Conservation (phyloP, 2,329 filamentous ascomycete genomes). For the Pseudogymnoascus sp. region DNA sequence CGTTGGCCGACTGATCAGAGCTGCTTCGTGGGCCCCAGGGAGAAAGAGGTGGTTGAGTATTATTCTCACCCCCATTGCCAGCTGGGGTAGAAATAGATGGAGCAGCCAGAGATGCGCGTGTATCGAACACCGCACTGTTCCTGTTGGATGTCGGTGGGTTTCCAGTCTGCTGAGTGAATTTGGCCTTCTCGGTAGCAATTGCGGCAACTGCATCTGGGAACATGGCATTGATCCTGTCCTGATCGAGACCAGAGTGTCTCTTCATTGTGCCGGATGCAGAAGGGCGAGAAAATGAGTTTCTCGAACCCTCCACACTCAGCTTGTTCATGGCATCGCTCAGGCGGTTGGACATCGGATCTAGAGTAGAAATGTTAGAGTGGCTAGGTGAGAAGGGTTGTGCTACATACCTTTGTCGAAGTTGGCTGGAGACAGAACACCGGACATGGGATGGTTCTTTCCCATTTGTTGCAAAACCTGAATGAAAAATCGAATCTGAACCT, state of each 20-base stretch:
- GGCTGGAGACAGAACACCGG: constrained; percentile 83
- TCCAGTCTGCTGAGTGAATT: constrained; percentile 91
- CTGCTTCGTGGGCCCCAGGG: constrained; percentile 60
- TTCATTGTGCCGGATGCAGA: constrained; percentile 65
- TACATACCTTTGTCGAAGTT: constrained; percentile 88
- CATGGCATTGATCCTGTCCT: constrained; percentile 94
- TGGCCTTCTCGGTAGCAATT: constrained; percentile 97
- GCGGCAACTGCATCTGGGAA: constrained; percentile 96
- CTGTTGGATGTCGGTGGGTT: constrained; percentile 84
- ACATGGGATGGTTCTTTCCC: constrained; percentile 97
- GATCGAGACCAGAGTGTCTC: constrained; percentile 88
- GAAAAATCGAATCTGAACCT: constrained; percentile 98
- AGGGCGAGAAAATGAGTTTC: constrained; percentile 77
- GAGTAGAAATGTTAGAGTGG: constrained; percentile 12
- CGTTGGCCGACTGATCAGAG: constrained; percentile 35
- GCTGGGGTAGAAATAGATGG: constrained; percentile 65
- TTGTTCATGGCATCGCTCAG: constrained; percentile 96
- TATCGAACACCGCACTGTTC: constrained; percentile 75
- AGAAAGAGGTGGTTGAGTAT: constrained; percentile 60
- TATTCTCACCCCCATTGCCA: constrained; percentile 47
- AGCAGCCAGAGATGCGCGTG: constrained; percentile 61
- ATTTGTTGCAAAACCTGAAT: constrained; percentile 98
- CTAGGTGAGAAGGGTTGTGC: constrained; percentile 8
- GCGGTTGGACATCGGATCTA: constrained; percentile 94
- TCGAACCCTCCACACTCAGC: constrained; percentile 75